Evolutionary conservation across 192 early-diverging fungal genomes (phyloP).

Genomic region (Coemansia sp.): DNA sequence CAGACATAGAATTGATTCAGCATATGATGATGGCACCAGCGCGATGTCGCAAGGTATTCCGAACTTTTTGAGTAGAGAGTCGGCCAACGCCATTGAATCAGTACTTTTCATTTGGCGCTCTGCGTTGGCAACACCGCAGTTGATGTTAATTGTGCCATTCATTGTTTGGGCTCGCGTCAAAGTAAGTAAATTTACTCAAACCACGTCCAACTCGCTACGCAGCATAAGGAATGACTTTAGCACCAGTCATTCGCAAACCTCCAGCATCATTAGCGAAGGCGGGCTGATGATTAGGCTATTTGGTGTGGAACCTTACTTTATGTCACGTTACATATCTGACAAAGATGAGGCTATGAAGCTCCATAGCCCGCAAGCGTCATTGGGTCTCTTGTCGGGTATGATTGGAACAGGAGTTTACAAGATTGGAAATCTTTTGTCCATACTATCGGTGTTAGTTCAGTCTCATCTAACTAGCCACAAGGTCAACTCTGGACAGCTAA

Average conservation of each 20-base stretch:
- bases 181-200: not conserved
- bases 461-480: slow-evolving; percentile 7
- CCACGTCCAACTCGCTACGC: not conserved
- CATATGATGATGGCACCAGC: not conserved
- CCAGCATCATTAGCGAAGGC: slow-evolving; percentile 58
- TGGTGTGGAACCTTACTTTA: slow-evolving; percentile 60
- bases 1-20: slow-evolving; percentile 1
- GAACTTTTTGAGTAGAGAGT: not conserved
- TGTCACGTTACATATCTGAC: slow-evolving; percentile 53
- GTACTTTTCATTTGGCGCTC: not conserved
- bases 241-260: slow-evolving; percentile 6
- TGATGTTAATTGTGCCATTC: slow-evolving; percentile 23
- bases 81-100: not conserved
- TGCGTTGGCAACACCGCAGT: slow-evolving; percentile 9
- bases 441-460: slow-evolving; percentile 19
- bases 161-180: slow-evolving; percentile 9
- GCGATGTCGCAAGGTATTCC: not conserved
- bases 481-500: not conserved
- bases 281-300: slow-evolving; percentile 70
- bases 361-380: slow-evolving; percentile 57
- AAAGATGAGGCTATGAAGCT: slow-evolving; percentile 64
- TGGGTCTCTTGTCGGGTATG: slow-evolving; percentile 62
- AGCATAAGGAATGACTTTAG: not conserved
- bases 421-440: slow-evolving; percentile 25
- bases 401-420: slow-evolving; percentile 55